These are phyloP conservation scores for Blastobotrys illinoisensis DNA, from an alignment of 1,139 yeast species.

Conservation along the genomic window DNA sequence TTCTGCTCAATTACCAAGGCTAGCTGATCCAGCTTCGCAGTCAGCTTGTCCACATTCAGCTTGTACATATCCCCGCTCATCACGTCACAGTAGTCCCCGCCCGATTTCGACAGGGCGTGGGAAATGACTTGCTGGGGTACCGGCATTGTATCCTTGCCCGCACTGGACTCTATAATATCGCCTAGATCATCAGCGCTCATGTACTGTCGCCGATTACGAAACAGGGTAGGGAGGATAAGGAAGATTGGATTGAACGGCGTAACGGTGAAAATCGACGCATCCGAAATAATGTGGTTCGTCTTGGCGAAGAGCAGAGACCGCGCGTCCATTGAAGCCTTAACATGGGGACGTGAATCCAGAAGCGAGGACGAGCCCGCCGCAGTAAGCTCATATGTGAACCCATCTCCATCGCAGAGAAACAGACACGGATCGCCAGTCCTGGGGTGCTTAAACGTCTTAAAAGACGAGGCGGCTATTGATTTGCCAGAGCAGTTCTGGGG, in stretches of 20 bases:
- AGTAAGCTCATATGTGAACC: not conserved
- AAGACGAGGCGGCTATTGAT: not conserved
- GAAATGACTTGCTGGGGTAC: constrained; percentile 4
- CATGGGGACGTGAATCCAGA: not conserved
- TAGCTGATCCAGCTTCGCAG: constrained; percentile 17
- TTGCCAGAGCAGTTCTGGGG: not conserved
- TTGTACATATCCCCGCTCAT: constrained; percentile 17
- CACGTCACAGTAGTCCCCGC: constrained; percentile 16
- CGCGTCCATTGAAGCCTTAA: not conserved
- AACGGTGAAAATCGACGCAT: constrained; percentile 26
- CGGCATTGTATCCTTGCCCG: not conserved
- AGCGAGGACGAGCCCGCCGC: not conserved
- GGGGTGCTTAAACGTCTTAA: not conserved
- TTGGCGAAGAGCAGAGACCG: not conserved
- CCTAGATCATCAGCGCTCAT: constrained; percentile 31
- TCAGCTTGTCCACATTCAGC: constrained; percentile 19
- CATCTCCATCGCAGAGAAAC: not conserved
- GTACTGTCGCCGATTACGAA: constrained; percentile 17
- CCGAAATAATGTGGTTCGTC: constrained; percentile 14
- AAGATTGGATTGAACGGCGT: constrained; percentile 32
- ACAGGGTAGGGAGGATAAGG: constrained; percentile 27
- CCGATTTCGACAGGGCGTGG: not conserved
- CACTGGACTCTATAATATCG: constrained; percentile 19
- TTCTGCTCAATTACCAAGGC: constrained; percentile 15
- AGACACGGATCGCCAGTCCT: not conserved